Conservation (phyloP, 108 stramenopile species). For the Cylindrotheca fusiformis region DNA sequence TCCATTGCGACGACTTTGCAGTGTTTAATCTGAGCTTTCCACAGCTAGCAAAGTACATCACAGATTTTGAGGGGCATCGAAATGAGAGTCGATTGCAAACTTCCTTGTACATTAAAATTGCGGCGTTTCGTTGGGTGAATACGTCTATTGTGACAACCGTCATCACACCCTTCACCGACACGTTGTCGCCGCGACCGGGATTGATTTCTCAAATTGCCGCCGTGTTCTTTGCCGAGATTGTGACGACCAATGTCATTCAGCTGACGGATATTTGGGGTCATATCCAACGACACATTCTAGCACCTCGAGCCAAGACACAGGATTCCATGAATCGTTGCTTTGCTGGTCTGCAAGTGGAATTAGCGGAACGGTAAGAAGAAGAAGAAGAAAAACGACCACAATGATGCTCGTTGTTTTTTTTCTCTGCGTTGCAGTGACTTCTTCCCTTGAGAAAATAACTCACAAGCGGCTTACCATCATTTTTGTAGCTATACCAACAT, state of each 20-base stretch:
- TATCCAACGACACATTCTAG: conserved; percentile 69
- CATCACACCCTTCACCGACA: conserved; percentile 79
- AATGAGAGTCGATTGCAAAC: conserved; percentile 65
- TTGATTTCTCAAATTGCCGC: conserved; percentile 35
- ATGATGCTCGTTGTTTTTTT: background rate
- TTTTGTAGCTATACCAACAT: conserved; percentile 64
- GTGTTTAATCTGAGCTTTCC: conserved; percentile 74
- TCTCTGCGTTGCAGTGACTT: no score
- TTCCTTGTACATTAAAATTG: conserved; percentile 77
- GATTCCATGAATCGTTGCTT: conserved; percentile 79
- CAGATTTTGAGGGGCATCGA: conserved; percentile 58
- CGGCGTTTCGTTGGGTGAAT: conserved; percentile 72
- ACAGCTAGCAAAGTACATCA: conserved; percentile 64
- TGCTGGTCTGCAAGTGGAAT: conserved; percentile 46
- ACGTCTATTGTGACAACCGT: conserved; percentile 81
- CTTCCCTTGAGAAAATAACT: no score
- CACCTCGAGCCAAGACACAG: conserved; percentile 74
- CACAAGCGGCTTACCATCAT: no score
- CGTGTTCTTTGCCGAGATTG: conserved; percentile 76
- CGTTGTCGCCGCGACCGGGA: conserved; percentile 20
- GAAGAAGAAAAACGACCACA: background rate
- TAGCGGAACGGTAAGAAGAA: conserved; percentile 57
- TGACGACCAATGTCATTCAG: conserved; percentile 60
- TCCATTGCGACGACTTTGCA: background rate
- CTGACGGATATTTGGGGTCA: conserved; percentile 51